A percentile compares a stretch with the other conserved stretches of the same genome.
Conservation (phyloP, 164 flowering plant genomes). For the Piper longum region DNA sequence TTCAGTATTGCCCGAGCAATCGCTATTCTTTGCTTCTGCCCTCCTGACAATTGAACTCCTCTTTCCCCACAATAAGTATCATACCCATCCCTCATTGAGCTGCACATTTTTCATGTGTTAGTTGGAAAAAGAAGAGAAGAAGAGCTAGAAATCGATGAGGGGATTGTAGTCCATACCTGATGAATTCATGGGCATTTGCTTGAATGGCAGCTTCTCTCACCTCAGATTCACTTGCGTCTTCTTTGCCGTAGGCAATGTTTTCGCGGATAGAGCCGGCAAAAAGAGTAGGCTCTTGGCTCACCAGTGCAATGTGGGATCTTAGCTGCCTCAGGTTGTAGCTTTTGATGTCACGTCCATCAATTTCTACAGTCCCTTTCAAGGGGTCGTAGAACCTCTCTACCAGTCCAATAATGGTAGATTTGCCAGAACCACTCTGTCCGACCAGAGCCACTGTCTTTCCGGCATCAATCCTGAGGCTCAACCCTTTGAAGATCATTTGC, state of each 20-base stretch:
- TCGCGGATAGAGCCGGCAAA: slow-evolving; percentile 18
- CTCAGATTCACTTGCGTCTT: slow-evolving; percentile 16
- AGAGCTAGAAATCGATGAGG: neutral
- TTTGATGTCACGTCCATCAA: slow-evolving; percentile 19
- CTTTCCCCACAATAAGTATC: slow-evolving; percentile 43
- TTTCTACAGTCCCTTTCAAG: slow-evolving; percentile 13
- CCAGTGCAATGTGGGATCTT: slow-evolving; percentile 18
- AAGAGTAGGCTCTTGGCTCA: slow-evolving; percentile 27
- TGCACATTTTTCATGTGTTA: neutral
- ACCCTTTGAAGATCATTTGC: slow-evolving; percentile 14
- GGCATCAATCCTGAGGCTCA: slow-evolving; percentile 13
- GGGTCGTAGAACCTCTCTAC: slow-evolving; percentile 30
- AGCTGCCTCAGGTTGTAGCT: slow-evolving; percentile 14
- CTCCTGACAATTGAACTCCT: slow-evolving; percentile 46
- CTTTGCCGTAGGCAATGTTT: slow-evolving; percentile 18
- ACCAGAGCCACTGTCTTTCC: slow-evolving; percentile 18
- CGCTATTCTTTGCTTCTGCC: slow-evolving; percentile 52
- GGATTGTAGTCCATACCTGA: slow-evolving; percentile 14
- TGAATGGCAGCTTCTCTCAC: slow-evolving; percentile 17
- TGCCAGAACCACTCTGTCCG: slow-evolving; percentile 25
- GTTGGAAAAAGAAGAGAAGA: neutral
- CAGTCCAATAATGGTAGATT: slow-evolving; percentile 21
- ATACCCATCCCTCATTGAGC: slow-evolving; percentile 26
- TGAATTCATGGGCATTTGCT: slow-evolving; percentile 26
- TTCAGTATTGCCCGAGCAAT: slow-evolving; percentile 43